Evolutionary conservation across 768 basidiomycete species (phyloP), one percentile per base, ranked within the genome.

Genomic region (Candolleomyces efflorescens): DNA sequence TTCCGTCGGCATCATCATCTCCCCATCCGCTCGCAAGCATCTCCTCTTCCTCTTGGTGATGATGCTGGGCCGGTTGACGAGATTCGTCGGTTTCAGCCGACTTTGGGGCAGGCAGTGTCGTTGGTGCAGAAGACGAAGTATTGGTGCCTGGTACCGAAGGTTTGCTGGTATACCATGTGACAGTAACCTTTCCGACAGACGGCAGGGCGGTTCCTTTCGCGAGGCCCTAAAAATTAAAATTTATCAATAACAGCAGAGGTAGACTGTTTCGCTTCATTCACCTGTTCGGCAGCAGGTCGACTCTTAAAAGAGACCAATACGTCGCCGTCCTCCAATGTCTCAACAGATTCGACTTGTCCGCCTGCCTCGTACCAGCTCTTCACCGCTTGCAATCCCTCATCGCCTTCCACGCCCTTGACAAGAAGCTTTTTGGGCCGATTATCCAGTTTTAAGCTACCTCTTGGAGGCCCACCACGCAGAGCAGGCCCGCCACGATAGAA

Each of bases 391-490:
- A 84, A 60, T 7, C 46, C 56, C 27, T 75, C 75, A 18, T 80
- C 78, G 37, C 76, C 71, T 17, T 68, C 71, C 9, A 82, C 82
- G 38, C 87, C 90, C 65, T 90, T 87, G 26, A 97, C 75, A 20
- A 89, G 71, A 22, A 97, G 73, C 70, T 83, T 87, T 74, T 86
- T 89, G 10, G 94, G 90, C 17, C 94, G 84, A 66, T 94, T 93
- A 70, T 97, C 94, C 26, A 97, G 82, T 67, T 90, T 90, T 88
- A 96, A 89, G 64, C 86, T 92, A 10, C 78, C 75, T 43, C 87
- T 81, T 10, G 85, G 78, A 47, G 82, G 79, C 2, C 83, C 85
- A 56, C 90, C 89, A 46, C 90, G 83, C 61, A 81, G 23, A 7
- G 76, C 78, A 4, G 63, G 58, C 2, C 62, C 69, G 43, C 83